Percentiles rank a stretch among this genome's conserved stretches.
Evolutionary conservation across 257 asterid species (phyloP).

Genomic region (Datura wrightii): DNA sequence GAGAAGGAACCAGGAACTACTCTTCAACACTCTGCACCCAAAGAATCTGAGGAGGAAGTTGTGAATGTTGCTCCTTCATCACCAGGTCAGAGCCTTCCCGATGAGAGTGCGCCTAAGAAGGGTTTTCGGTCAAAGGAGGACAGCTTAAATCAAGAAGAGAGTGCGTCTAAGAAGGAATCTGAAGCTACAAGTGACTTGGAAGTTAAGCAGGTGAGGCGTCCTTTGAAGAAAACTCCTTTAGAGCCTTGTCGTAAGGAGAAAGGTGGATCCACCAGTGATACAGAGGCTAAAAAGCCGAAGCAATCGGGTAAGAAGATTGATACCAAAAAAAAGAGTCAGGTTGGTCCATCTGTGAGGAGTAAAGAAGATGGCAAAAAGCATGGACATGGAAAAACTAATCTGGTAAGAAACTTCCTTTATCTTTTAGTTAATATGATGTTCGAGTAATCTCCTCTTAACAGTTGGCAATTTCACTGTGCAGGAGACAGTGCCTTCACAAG

Average conservation of each 20-base stretch:
- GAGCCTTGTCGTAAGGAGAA: conserved; percentile 50
- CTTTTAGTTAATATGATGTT: conserved; percentile 52
- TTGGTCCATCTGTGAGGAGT: conserved; percentile 44
- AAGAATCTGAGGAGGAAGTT: conserved; percentile 56
- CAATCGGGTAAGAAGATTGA: conserved; percentile 41
- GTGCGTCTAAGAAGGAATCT: conserved; percentile 53
- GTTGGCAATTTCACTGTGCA: conserved; percentile 37
- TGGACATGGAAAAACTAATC: conserved; percentile 55
- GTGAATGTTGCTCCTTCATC: conserved; percentile 55
- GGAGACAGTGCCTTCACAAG: conserved; percentile 54
- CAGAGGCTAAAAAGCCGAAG: conserved; percentile 48
- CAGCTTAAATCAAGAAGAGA: conserved; percentile 45
- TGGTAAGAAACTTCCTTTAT: conserved; percentile 50
- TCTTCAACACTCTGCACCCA: conserved; percentile 49
- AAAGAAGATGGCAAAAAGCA: conserved; percentile 55
- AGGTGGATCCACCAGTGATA: conserved; percentile 58
- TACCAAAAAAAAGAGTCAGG: conserved; percentile 44
- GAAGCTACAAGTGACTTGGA: conserved; percentile 56
- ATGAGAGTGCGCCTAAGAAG: conserved; percentile 48
- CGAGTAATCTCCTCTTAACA: conserved; percentile 47
- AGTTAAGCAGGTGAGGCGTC: conserved; percentile 37
- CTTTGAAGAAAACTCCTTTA: conserved; percentile 39
- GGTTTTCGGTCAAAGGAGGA: conserved; percentile 46
- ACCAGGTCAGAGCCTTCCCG: conserved; percentile 55
- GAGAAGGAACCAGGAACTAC: conserved; percentile 46